These are phyloP conservation scores for Pterulicium gracile DNA, from an alignment of 1,284 basidiomycete genomes.

Conservation along the genomic window DNA sequence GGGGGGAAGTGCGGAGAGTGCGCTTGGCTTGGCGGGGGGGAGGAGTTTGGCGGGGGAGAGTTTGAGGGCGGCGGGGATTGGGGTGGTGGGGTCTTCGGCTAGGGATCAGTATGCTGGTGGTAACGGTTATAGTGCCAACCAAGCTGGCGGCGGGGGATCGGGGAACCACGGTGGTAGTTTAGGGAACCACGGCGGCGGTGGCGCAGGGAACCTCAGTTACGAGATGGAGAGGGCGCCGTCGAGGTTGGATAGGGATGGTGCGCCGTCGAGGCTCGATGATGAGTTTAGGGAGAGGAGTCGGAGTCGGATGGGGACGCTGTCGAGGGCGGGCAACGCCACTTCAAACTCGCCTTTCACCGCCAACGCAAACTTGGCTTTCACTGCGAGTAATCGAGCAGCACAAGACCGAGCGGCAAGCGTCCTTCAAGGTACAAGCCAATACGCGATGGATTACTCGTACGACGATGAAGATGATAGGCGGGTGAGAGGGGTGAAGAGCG, in stretches of 20 bases:
- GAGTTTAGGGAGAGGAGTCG: constrained; percentile 5
- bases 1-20: constrained; percentile 56
- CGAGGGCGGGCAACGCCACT: constrained; percentile 6
- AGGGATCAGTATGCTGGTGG: constrained; percentile 33
- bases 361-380: constrained; percentile 13
- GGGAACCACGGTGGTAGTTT: no score
- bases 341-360: constrained; percentile 8
- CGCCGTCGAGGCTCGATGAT: constrained; percentile 11
- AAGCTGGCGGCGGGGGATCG: no score
- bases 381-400: no score
- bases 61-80: constrained; percentile 60
- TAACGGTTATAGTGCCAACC: no score
- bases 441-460: constrained; percentile 17
- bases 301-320: constrained; percentile 7
- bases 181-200: no score
- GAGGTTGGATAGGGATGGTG: constrained; percentile 12
- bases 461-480: constrained; percentile 13
- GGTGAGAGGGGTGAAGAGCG: constrained; percentile 19
- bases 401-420: constrained; percentile 27
- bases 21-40: constrained; percentile 17
- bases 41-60: constrained; percentile 57
- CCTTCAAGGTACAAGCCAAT: constrained; percentile 41
- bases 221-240: constrained; percentile 9
- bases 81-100: constrained; percentile 20
- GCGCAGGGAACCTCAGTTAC: no score